phyloP scores from a whole-genome alignment of 192 early-diverging fungal species.

The Coemansia sp. region DNA sequence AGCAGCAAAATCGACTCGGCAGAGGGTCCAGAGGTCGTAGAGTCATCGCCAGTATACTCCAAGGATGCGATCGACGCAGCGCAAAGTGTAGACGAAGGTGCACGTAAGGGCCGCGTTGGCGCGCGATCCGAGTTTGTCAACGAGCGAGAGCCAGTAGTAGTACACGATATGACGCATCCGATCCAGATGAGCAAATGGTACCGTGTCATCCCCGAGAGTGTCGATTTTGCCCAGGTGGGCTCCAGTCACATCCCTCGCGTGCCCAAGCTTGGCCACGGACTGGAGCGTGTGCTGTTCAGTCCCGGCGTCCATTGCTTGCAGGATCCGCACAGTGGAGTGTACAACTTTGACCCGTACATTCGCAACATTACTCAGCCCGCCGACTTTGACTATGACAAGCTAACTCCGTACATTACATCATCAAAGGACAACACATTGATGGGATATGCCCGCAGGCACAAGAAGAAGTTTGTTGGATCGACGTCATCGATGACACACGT shows the following conservation, averaged over 20 bases:
- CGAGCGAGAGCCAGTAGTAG: conserved; percentile 47
- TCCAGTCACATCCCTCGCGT: conserved; percentile 42
- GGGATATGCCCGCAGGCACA: conserved; percentile 53
- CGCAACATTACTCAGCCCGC: conserved; percentile 74
- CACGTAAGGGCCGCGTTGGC: conserved; percentile 14
- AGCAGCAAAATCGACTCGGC: not conserved
- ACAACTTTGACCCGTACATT: conserved; percentile 81
- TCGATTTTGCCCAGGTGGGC: conserved; percentile 24
- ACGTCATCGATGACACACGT: conserved; percentile 83
- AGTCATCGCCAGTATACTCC: conserved; percentile 36
- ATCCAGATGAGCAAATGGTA: conserved; percentile 49
- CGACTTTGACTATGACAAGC: conserved; percentile 78
- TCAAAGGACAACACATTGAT: conserved; percentile 67
- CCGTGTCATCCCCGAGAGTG: conserved; percentile 24
- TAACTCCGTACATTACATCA: conserved; percentile 79
- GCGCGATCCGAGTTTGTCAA: conserved; percentile 25
- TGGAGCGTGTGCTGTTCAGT: conserved; percentile 59
- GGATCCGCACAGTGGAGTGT: conserved; percentile 72
- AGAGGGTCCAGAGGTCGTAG: conserved; percentile 11
- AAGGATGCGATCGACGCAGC: conserved; percentile 27
- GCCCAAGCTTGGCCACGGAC: conserved; percentile 47
- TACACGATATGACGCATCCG: conserved; percentile 34
- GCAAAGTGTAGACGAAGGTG: not conserved
- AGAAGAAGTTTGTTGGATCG: conserved; percentile 73
- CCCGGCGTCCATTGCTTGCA: conserved; percentile 80